A percentile compares a stretch with the other conserved stretches of the same genome.
Evolutionary conservation across 192 early-diverging fungal species (phyloP).

Genomic region (Endogone sp.): DNA sequence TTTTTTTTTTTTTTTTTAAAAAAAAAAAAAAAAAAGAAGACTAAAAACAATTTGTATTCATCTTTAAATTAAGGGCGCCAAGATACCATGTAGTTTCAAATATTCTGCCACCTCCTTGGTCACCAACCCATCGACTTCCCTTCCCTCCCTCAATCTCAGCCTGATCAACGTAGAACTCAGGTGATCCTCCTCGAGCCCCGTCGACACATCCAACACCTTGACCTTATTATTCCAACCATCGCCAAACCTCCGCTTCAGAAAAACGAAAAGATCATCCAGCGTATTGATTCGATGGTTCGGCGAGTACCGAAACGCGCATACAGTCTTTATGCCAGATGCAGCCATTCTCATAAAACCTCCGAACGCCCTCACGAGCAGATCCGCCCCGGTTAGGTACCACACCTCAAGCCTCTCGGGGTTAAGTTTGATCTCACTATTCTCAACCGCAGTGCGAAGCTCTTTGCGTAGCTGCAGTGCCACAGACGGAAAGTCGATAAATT

Average conservation of each 20-base stretch:
- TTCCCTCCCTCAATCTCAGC: neutral
- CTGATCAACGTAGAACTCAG: neutral
- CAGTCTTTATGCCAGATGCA: neutral
- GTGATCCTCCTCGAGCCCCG: neutral
- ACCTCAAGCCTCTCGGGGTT: neutral
- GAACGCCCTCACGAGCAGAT: neutral
- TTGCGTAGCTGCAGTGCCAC: neutral
- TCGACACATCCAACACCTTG: neutral
- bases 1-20: too few relatives aligned
- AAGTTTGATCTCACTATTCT: neutral
- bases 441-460: neutral
- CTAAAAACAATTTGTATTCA: too few relatives aligned
- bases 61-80: too few relatives aligned
- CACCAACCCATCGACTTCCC: neutral
- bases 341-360: neutral
- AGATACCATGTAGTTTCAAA: neutral
- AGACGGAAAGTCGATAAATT: neutral
- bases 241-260: neutral
- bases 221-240: neutral
- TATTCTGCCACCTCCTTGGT: neutral
- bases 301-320: neutral
- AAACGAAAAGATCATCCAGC: neutral
- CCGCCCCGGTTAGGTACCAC: neutral
- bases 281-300: neutral
- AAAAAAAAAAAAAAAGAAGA: too few relatives aligned